Percentiles rank a stretch among this genome's conserved stretches.
Evolutionary conservation across 2,329 filamentous ascomycete species (phyloP).

Genomic region (Hysterium pulicare): DNA sequence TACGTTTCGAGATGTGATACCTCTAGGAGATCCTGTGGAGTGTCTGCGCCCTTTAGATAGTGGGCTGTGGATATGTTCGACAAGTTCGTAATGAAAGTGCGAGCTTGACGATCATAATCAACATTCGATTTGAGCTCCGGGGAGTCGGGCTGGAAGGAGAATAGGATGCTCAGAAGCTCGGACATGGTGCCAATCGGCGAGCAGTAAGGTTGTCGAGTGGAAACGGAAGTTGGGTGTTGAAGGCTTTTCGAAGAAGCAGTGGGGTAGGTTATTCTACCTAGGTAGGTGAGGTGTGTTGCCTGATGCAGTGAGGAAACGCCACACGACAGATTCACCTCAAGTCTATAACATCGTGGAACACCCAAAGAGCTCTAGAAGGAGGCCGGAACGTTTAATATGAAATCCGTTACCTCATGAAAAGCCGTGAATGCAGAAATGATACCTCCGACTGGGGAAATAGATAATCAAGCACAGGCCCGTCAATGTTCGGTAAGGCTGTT

Average conservation of each 20-base stretch:
- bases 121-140: conserved; percentile 29
- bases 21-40: conserved; percentile 40
- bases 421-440: too few species aligned
- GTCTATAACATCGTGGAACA: neutral
- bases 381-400: too few species aligned
- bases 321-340: neutral
- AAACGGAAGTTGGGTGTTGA: neutral
- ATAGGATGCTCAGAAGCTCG: conserved; percentile 24
- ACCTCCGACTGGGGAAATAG: too few species aligned
- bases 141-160: conserved; percentile 35
- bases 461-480: too few species aligned
- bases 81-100: conserved; percentile 33
- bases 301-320: neutral
- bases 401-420: too few species aligned
- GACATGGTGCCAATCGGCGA: conserved; percentile 18
- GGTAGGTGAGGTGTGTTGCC: conserved; percentile 3
- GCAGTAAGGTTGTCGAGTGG: neutral
- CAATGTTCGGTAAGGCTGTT: too few species aligned
- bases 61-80: conserved; percentile 26
- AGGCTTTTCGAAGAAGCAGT: neutral
- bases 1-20: conserved; percentile 14
- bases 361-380: too few species aligned
- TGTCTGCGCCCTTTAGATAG: conserved; percentile 36
- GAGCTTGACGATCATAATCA: conserved; percentile 39
- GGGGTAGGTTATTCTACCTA: neutral